Base-by-base conservation (phyloP, 345 rosid genomes). In the Hibiscus trionum region DNA sequence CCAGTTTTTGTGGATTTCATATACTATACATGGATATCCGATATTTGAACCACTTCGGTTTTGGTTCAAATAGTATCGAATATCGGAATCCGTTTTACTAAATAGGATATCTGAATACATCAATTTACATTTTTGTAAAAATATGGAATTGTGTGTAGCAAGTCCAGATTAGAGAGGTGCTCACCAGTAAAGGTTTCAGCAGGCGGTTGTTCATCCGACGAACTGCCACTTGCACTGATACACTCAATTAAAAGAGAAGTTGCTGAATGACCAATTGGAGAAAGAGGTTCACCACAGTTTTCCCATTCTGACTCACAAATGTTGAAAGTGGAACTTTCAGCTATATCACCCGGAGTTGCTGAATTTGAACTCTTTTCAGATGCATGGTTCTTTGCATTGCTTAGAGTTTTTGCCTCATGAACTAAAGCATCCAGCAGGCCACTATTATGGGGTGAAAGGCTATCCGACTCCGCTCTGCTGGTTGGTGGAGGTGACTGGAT, bases 381-480 rank as follows among this genome's bases (percentile, higher is more conserved):
- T 21, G 88, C 83, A 72, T 69, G 84, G 79, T 91, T 88, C 82
- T 89, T 95, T 14, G 83, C 85, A 66, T 82, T 79, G 88, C 84
- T 81, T 72, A 84, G 75, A 67, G 84, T 80, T 80, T 88, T 92
- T 69, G 99, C 89, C 81, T 88, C 89, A 1, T 88, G 82, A 78
- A 95, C 85, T 78, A 95, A 79, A 83, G 96, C 90, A 88, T 95
- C 98, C 78, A 95, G 87, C 61, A 95, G 87, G 63, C 98, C 99
- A 67, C 97, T 90, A 74, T 95, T 89, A 37, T 76, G 83, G 11
- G 91, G 90, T 50, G 98, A 87, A 77, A 80, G 80, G 81, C 84
- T 82, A 59, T 77, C 80, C 24, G 93, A 76, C 60, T 88, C 90
- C 42, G 80, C 76, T 69, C 73, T 75, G 50, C 85, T 86, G 53